Evolutionary conservation across 805 yeast species (phyloP), one percentile per base, ranked within the genome.

Genomic region (Candida verbasci): DNA sequence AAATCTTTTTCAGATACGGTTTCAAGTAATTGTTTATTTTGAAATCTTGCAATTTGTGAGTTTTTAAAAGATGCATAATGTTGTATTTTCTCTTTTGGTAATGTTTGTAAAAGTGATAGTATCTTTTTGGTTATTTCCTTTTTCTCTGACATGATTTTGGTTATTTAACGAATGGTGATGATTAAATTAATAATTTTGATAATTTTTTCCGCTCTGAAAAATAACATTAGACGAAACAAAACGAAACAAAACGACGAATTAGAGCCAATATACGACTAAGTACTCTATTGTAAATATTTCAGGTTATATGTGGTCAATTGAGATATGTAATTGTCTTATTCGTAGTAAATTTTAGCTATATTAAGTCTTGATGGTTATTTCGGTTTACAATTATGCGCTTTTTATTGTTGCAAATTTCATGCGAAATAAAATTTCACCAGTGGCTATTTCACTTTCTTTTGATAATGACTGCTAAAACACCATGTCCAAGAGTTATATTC

Each of bases 31-130:
- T 58, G 62, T 44, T 56, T 33, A 53, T 65, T 40, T 51, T 68
- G 48, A 50, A 64, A 47, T 53, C 69, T 27, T 50, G 56, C 52
- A 25, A 82, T 60, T 56, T 84, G 93, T 0, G 73, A 55, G 31
- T 76, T 80, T 50, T 79, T 84, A 62, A 84, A 82, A 5, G 86
- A 80, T 0, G 84, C 78, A 42, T 78, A 68, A 52, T 82, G 86
- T 47, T 73, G 73, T 35, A 85, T 68, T 42, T 80, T 72, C 47
- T 84, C 93, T 41, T 74, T 69, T 11, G 94, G 94, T 29, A 82
- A 67, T 16, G 72, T 72, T 45, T 79, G 80, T 33, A 84, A 57
- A 9, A 79, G 60, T 23, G 68, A 65, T 21, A 83, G 73, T 33
- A 84, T 70, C 44, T 73, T 72, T 49, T 72, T 75, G 3, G 80